Conservation (phyloP, 306 rosid species). For the Carpinus viminea region DNA sequence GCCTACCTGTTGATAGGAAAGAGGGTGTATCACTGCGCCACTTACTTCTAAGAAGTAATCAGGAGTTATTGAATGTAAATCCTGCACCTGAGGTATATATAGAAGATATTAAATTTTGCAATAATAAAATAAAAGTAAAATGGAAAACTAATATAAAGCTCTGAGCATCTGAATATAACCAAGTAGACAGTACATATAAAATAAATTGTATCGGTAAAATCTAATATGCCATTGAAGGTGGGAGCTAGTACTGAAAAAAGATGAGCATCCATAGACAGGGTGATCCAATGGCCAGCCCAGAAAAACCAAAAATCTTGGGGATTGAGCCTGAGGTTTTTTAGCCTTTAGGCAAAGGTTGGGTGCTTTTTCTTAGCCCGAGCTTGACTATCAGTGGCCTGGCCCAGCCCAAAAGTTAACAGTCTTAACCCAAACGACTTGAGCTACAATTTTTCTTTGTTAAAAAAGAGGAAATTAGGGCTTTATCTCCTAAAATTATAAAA, state of each 20-base stretch:
- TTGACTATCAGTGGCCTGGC: not conserved
- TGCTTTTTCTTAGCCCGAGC: not conserved
- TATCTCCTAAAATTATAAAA: too few species aligned
- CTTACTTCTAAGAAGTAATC: slow-evolving; percentile 87
- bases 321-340: not conserved
- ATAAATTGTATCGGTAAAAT: not conserved
- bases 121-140: not conserved
- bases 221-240: not conserved
- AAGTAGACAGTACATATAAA: not conserved
- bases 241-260: not conserved
- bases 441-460: too few species aligned
- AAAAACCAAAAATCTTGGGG: not conserved
- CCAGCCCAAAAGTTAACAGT: not conserved
- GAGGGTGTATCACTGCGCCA: slow-evolving; percentile 96
- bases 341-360: not conserved
- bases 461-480: not conserved
- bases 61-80: slow-evolving; percentile 91
- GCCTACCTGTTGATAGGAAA: slow-evolving; percentile 97
- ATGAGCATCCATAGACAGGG: not conserved
- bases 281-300: not conserved
- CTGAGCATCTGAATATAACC: not conserved
- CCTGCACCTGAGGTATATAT: slow-evolving; percentile 73
- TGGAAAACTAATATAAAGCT: slow-evolving; percentile 4
- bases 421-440: not conserved
- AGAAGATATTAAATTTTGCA: not conserved